Evolutionary conservation across 169 alveolate species (phyloP).

Genomic region (Plasmodium vinckei): DNA sequence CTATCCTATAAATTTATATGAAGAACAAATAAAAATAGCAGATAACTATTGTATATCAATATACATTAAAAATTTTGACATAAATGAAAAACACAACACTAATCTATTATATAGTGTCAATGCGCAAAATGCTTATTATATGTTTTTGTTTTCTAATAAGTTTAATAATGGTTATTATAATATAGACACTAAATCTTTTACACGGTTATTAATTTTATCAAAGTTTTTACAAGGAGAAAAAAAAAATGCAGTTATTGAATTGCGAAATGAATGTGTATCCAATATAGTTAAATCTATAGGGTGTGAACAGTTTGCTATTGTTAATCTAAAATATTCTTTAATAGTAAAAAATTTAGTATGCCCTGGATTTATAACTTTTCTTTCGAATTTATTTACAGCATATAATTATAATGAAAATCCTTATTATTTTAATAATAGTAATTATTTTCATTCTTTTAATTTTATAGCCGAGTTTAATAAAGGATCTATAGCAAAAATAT

Average conservation of each 20-base stretch:
- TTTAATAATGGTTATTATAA: conserved; percentile 43
- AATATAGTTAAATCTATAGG: conserved; percentile 66
- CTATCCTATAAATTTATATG: conserved; percentile 47
- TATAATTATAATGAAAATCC: conserved; percentile 36
- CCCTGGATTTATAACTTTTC: conserved; percentile 61
- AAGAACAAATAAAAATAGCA: conserved; percentile 68
- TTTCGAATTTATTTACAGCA: conserved; percentile 64
- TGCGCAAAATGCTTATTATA: conserved; percentile 70
- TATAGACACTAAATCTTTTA: conserved; percentile 70
- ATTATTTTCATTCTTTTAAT: conserved; percentile 14
- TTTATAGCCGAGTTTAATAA: conserved; percentile 46
- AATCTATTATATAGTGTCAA: conserved; percentile 62
- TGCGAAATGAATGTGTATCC: conserved; percentile 65
- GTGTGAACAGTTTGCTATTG: conserved; percentile 57
- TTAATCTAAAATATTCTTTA: conserved; percentile 63
- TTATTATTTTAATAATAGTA: conserved; percentile 1
- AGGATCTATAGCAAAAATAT: conserved; percentile 60
- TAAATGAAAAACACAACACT: conserved; percentile 59
- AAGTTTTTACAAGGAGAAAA: conserved; percentile 49
- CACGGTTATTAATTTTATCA: conserved; percentile 60
- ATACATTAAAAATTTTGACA: conserved; percentile 58
- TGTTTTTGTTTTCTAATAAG: conserved; percentile 57
- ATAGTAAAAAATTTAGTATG: conserved; percentile 49
- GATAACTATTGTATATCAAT: conserved; percentile 43
- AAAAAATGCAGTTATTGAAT: conserved; percentile 65